Percentiles rank a stretch among this genome's conserved stretches.
Evolutionary conservation across 768 basidiomycete species (phyloP).

Genomic region (Hirschioporus abietinus): DNA sequence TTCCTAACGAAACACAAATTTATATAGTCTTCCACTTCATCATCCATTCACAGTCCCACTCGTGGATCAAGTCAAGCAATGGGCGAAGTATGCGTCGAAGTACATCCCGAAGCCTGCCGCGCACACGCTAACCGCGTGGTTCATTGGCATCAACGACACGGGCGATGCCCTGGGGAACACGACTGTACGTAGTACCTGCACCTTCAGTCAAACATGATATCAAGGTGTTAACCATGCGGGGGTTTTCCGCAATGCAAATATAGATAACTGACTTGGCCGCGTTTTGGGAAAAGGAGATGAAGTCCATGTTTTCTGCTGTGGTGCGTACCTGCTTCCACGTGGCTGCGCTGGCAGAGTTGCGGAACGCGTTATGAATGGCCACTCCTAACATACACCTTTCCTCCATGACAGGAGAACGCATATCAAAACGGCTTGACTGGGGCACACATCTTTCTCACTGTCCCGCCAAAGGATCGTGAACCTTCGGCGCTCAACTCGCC

Average conservation of each 20-base stretch:
- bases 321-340: conserved; percentile 24
- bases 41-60: conserved; percentile 43
- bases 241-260: not conserved
- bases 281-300: conserved; percentile 47
- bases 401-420: conserved; percentile 29
- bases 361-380: too few species aligned
- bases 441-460: conserved; percentile 50
- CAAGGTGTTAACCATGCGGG: conserved; percentile 1
- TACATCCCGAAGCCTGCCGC: conserved; percentile 38
- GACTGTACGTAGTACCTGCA: conserved; percentile 17
- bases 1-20: not conserved
- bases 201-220: not conserved
- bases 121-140: conserved; percentile 47
- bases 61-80: conserved; percentile 46
- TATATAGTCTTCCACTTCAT: conserved; percentile 38
- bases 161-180: conserved; percentile 41
- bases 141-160: conserved; percentile 57
- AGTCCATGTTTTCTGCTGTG: conserved; percentile 44
- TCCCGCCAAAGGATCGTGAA: conserved; percentile 49
- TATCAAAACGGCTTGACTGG: conserved; percentile 33
- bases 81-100: conserved; percentile 36
- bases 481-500: conserved; percentile 33
- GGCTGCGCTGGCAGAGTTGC: too few species aligned
- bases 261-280: conserved; percentile 43
- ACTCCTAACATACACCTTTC: too few species aligned